These are phyloP conservation scores for Malassezia caprae DNA, from an alignment of 1,284 basidiomycete genomes.

Conservation along the genomic window DNA sequence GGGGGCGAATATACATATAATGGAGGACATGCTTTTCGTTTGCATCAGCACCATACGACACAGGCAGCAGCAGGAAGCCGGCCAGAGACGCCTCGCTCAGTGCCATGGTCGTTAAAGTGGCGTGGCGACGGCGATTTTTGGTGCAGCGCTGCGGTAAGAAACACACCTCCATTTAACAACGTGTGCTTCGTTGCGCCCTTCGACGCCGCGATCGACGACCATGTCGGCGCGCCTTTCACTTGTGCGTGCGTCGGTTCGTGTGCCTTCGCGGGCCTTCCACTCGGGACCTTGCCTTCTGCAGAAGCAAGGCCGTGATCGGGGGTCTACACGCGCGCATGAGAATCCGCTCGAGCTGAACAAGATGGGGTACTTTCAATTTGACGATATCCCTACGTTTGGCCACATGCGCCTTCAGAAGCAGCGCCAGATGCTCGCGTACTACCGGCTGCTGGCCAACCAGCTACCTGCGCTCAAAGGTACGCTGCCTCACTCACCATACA, in stretches of 20 bases:
- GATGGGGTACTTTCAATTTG: conserved; percentile 38
- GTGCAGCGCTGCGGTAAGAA: conserved; percentile 1
- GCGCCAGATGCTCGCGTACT: conserved; percentile 34
- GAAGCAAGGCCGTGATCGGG: conserved; percentile 29
- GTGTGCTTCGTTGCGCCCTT: not conserved
- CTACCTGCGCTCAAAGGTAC: conserved; percentile 34
- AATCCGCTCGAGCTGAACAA: conserved; percentile 30
- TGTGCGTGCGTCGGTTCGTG: not conserved
- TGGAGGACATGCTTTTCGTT: conserved; percentile 5
- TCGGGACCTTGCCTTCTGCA: not conserved
- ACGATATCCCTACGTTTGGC: conserved; percentile 43
- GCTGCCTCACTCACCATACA: conserved; percentile 4
- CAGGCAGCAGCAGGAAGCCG: conserved; percentile 7
- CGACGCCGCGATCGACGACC: not conserved
- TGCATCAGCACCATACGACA: not conserved
- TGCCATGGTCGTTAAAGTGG: not conserved
- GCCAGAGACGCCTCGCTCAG: not conserved
- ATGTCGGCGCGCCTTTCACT: not conserved
- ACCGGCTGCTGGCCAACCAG: conserved; percentile 35
- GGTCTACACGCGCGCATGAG: conserved; percentile 11
- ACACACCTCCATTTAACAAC: conserved; percentile 10
- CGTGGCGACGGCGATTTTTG: not conserved
- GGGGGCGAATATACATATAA: conserved; percentile 20
- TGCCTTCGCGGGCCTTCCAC: not conserved
- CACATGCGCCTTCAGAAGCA: conserved; percentile 32